Evolutionary conservation across 2,329 filamentous ascomycete species (phyloP).

Genomic region (Fusarium sp.): DNA sequence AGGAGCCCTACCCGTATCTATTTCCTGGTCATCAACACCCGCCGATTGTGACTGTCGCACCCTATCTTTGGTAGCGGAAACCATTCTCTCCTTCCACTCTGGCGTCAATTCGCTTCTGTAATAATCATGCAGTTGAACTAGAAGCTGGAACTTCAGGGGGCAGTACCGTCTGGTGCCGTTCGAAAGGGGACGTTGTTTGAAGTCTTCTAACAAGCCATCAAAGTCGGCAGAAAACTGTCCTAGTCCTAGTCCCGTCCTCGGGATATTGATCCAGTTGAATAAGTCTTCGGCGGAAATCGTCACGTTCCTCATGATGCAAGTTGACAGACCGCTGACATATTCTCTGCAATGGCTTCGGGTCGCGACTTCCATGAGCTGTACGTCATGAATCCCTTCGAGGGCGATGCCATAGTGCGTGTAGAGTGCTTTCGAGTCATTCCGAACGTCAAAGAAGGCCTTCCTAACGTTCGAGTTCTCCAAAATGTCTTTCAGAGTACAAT

Average conservation of each 20-base stretch:
- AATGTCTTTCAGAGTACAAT: not conserved
- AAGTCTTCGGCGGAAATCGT: not conserved
- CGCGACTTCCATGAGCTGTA: constrained; percentile 10
- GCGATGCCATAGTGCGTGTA: not conserved
- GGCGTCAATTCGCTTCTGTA: not conserved
- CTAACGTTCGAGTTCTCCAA: not conserved
- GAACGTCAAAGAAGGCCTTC: constrained; percentile 2
- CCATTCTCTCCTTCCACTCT: not conserved
- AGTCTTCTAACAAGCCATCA: not conserved
- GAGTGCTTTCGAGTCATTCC: not conserved
- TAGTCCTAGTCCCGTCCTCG: too few species aligned
- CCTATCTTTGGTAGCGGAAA: not conserved
- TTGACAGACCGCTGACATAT: not conserved
- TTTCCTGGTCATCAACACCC: not conserved
- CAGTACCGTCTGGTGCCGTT: not conserved
- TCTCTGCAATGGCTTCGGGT: not conserved
- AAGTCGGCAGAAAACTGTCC: not conserved
- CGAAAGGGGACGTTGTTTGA: not conserved
- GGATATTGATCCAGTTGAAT: too few species aligned
- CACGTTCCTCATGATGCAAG: not conserved
- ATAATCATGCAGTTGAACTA: not conserved
- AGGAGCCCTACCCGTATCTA: not conserved
- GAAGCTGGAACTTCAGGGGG: not conserved
- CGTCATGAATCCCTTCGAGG: not conserved
- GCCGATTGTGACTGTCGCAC: not conserved